Evolutionary conservation across 2,329 filamentous ascomycete species (phyloP).

Genomic region (Colletotrichum falcatum): DNA sequence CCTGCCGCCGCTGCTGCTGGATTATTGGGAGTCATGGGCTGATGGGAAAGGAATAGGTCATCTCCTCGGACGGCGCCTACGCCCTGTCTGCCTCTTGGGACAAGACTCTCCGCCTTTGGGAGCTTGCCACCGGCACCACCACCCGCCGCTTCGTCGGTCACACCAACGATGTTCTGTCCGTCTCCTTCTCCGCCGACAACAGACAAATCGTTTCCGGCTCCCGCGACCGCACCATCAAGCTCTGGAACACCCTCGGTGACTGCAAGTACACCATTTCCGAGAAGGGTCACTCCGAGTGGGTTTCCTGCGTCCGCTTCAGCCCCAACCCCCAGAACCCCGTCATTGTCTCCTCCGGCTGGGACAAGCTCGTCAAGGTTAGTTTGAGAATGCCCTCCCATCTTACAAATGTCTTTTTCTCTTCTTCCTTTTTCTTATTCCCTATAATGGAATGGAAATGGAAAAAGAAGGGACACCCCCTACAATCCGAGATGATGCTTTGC

Average conservation of each 20-base stretch:
- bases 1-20: background rate
- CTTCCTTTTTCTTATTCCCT: background rate
- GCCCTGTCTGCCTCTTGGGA: conserved; percentile 99
- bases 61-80: conserved; percentile 99
- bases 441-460: too few species aligned
- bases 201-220: conserved; percentile 99
- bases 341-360: conserved; percentile 98
- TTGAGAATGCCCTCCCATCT: conserved; percentile 45
- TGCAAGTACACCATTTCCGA: conserved; percentile 99
- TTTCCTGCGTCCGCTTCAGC: conserved; percentile 99
- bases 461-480: background rate
- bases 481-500: conserved; percentile 88
- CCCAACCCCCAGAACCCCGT: conserved; percentile 99
- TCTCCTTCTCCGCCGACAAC: conserved; percentile 99
- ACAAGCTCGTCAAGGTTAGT: conserved; percentile 99
- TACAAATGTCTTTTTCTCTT: conserved; percentile 11
- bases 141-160: conserved; percentile 99
- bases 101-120: conserved; percentile 99
- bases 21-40: conserved; percentile 46
- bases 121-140: conserved; percentile 96
- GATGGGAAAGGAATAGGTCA: conserved; percentile 74
- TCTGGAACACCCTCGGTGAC: conserved; percentile 99
- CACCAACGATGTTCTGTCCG: conserved; percentile 99
- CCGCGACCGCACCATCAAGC: conserved; percentile 98
- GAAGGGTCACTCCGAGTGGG: conserved; percentile 99